A percentile compares a stretch with the other conserved stretches of the same genome.
Evolutionary conservation across 148 eudicot species (phyloP).

Genomic region (Vaccinium darrowii): DNA sequence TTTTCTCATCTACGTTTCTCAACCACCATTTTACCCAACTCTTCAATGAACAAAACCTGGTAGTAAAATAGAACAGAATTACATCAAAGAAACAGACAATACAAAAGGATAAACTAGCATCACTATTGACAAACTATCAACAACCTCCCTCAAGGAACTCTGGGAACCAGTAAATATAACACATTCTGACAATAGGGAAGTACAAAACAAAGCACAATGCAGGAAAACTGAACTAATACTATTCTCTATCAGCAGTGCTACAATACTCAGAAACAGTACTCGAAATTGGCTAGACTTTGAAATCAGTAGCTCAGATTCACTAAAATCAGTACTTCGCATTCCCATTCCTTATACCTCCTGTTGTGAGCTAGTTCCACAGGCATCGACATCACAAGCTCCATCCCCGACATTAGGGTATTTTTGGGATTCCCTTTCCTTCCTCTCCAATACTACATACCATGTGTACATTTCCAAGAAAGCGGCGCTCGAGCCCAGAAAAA

Average conservation of each 20-base stretch:
- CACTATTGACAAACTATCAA: neutral
- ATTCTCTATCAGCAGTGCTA: neutral
- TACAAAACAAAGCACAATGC: neutral
- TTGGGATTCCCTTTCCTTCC: constrained; percentile 29
- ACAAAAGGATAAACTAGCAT: neutral
- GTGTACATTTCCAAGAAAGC: constrained; percentile 40
- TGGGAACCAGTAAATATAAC: neutral
- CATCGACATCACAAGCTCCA: constrained; percentile 2
- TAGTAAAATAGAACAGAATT: neutral
- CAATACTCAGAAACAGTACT: too few relatives aligned
- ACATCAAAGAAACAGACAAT: neutral
- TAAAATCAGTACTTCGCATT: too few relatives aligned
- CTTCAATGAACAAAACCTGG: neutral
- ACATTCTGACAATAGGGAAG: neutral
- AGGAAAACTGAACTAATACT: too few relatives aligned
- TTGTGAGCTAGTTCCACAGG: constrained; percentile 15
- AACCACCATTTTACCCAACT: too few relatives aligned
- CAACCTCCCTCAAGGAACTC: neutral
- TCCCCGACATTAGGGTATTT: constrained; percentile 17
- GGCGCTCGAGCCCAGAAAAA: constrained; percentile 33
- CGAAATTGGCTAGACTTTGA: too few relatives aligned
- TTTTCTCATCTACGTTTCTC: too few relatives aligned
- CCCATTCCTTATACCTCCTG: neutral
- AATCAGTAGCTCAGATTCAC: too few relatives aligned
- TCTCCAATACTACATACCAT: constrained; percentile 48